Percentiles rank a stretch among this genome's conserved stretches.
Conservation (phyloP, 371 early-diverging fungal genomes). For the Funneliformis caledonium region DNA sequence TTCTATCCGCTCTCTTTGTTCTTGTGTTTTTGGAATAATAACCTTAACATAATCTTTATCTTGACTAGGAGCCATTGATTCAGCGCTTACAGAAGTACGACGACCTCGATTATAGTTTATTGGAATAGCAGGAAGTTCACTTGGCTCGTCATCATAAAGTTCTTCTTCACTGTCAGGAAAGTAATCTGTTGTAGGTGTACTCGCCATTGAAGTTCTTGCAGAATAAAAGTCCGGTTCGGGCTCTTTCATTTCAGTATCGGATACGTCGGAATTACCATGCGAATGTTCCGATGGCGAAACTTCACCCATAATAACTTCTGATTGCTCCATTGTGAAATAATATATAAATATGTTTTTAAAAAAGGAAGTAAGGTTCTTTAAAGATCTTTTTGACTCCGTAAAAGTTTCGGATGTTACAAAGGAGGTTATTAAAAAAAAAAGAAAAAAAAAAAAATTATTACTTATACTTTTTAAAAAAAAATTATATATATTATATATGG, state of each 20-base stretch:
- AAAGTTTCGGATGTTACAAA: too few relatives aligned
- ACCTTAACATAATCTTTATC: conserved; percentile 79
- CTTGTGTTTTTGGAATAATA: conserved; percentile 85
- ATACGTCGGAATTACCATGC: conserved; percentile 34
- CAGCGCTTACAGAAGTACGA: conserved; percentile 95
- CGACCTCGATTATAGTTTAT: conserved; percentile 73
- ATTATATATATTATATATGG: too few relatives aligned
- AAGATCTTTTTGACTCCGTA: too few relatives aligned
- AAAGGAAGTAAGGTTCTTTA: neutral
- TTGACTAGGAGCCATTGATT: conserved; percentile 92
- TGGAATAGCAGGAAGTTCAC: conserved; percentile 58
- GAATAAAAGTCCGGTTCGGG: conserved; percentile 47
- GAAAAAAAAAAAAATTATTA: too few relatives aligned
- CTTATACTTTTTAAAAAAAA: too few relatives aligned
- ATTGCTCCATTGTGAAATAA: neutral
- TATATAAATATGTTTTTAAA: neutral
- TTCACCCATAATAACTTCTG: neutral
- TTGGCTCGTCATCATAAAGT: conserved; percentile 60
- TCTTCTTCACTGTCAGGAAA: conserved; percentile 52
- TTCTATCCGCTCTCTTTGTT: conserved; percentile 84
- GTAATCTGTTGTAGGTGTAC: conserved; percentile 48
- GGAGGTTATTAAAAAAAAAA: too few relatives aligned
- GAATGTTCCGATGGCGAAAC: conserved; percentile 42
- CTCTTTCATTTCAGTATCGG: conserved; percentile 20
- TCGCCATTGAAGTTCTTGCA: conserved; percentile 46